Evolutionary conservation across 1,284 basidiomycete genomes (phyloP), one percentile per base, ranked within the genome.

Genomic region (Cutaneotrichosporon cyanovorans): DNA sequence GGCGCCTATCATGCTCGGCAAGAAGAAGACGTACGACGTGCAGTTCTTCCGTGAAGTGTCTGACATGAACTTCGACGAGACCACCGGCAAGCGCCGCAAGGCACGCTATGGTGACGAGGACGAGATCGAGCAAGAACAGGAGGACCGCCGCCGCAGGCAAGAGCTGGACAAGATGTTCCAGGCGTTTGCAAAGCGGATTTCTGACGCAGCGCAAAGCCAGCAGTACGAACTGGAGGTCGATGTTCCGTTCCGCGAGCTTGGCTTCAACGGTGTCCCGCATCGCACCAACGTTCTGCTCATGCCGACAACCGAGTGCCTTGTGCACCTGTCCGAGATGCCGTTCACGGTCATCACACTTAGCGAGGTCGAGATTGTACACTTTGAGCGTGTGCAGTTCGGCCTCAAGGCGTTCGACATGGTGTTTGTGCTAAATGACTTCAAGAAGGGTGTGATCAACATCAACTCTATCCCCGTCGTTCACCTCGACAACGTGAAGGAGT

Each of bases 31-130:
- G 7, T 53, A 90, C 84, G 95, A 99, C 67, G 82, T 98, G 9
- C 95, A 98, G 80, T 97, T 98, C 73, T 95, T 87, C 76, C 87
- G 95, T 20, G 95, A 99, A 74, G 95, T 92, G 2, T 88, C 89
- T 0, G 95, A 99, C 63, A 90, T 93, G 31, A 88, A 93, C 58
- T 98, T 97, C 64, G 95, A 98, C 65, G 95, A 98, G 73, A 96
- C 92, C 0, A 72, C 70, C 10, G 97, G 97, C 66, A 82, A 91
- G 58, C 98, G 97, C 72, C 82, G 95, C 51, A 92, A 95, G 73
- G 88, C 93, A 57, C 82, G 92, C 46, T 96, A 95, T 63, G 93
- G 93, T 34, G 95, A 98, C 65, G 95, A 98, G 70, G 95, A 99
- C 68, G 95, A 98, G 74, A 92, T 98, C 55, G 93, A 98, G 75